Conservation (phyloP, 495 filamentous ascomycete genomes). For the Tuber borchii region DNA sequence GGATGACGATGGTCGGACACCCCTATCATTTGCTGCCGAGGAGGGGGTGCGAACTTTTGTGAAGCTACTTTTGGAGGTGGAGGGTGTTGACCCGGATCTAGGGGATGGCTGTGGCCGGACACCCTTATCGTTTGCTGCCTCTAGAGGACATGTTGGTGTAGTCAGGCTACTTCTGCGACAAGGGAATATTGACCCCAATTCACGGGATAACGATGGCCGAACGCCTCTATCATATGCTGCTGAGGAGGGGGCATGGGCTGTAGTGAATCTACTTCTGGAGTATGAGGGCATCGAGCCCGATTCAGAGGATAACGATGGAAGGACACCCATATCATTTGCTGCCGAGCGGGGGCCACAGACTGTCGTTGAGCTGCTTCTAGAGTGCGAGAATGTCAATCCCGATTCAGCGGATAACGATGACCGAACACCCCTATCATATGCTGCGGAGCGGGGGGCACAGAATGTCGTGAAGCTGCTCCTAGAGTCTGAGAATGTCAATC, state of each 20-base stretch:
- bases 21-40: no score
- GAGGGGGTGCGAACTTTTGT: no score
- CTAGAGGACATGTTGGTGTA: no score
- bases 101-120: not conserved
- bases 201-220: not conserved
- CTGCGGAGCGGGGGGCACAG: not conserved
- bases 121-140: not conserved
- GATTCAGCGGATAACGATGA: not conserved
- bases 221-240: not conserved
- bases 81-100: not conserved
- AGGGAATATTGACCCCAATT: not conserved
- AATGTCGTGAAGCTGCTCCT: not conserved
- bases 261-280: not conserved
- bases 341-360: not conserved
- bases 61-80: not conserved
- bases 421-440: not conserved
- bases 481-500: no score
- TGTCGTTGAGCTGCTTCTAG: not conserved
- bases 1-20: no score
- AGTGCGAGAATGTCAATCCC: not conserved
- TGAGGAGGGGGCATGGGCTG: no score
- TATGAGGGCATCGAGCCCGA: not conserved
- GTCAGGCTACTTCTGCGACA: not conserved
- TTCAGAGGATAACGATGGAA: not conserved
- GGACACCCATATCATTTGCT: not conserved